Percentiles rank a stretch among this genome's conserved stretches.
These are phyloP conservation scores for Tolypocladium cylindrosporum DNA, from an alignment of 2,329 filamentous ascomycete species.

Conservation along the genomic window DNA sequence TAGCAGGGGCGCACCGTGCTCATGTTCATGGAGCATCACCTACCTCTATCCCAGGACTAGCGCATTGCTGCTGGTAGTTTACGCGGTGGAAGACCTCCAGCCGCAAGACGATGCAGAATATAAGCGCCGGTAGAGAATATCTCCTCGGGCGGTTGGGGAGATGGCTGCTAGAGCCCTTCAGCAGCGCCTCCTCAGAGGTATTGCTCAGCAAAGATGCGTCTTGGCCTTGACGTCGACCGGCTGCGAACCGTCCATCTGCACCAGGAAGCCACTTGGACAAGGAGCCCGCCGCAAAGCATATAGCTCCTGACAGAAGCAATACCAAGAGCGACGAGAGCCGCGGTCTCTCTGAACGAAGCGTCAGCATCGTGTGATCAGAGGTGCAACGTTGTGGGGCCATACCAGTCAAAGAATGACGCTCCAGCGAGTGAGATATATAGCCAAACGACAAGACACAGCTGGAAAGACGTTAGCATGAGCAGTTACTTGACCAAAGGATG, in stretches of 20 bases:
- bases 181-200: slow-evolving; percentile 12
- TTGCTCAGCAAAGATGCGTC: slow-evolving; percentile 11
- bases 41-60: slow-evolving; percentile 38
- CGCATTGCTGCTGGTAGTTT: slow-evolving; percentile 38
- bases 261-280: slow-evolving; percentile 36
- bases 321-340: slow-evolving; percentile 37
- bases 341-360: slow-evolving; percentile 31
- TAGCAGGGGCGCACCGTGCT: not conserved
- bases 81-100: slow-evolving; percentile 38
- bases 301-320: slow-evolving; percentile 32
- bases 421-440: slow-evolving; percentile 35
- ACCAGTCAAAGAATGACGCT: slow-evolving; percentile 40
- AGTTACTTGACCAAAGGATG: not conserved
- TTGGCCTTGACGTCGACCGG: slow-evolving; percentile 3
- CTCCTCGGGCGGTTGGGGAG: slow-evolving; percentile 36
- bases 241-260: slow-evolving; percentile 35
- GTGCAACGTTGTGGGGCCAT: slow-evolving; percentile 3
- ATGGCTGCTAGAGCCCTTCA: slow-evolving; percentile 22
- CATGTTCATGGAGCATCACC: not conserved
- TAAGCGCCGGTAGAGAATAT: slow-evolving; percentile 32
- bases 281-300: slow-evolving; percentile 30
- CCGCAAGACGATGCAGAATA: slow-evolving; percentile 34
- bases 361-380: not conserved
- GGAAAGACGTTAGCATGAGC: not conserved
- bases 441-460: slow-evolving; percentile 38